phyloP scores from a whole-genome alignment of 257 asterid species.

The Ilex aquifolium region DNA sequence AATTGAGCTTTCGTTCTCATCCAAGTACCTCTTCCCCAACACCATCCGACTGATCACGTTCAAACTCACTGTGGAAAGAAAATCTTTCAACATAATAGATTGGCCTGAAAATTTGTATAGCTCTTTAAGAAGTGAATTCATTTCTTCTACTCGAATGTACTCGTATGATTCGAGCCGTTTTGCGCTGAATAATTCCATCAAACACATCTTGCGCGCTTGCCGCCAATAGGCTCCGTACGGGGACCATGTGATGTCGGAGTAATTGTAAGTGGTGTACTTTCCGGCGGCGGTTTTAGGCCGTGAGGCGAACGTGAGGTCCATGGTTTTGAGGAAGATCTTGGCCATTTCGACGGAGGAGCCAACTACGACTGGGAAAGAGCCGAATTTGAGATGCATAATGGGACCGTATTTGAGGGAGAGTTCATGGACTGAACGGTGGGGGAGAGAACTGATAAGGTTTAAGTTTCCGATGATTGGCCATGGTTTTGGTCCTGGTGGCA shows the following conservation, averaged over 20 bases:
- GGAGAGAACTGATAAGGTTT: slow-evolving; percentile 32
- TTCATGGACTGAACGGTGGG: slow-evolving; percentile 34
- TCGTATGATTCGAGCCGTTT: slow-evolving; percentile 33
- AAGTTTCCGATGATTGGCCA: slow-evolving; percentile 47
- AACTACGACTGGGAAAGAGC: slow-evolving; percentile 35
- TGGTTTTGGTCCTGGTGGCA: slow-evolving; percentile 45
- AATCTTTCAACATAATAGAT: slow-evolving; percentile 24
- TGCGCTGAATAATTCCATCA: slow-evolving; percentile 30
- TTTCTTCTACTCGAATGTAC: slow-evolving; percentile 27
- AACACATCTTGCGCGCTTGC: slow-evolving; percentile 40
- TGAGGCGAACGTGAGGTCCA: slow-evolving; percentile 32
- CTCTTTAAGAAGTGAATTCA: slow-evolving; percentile 19
- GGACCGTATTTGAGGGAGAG: slow-evolving; percentile 35
- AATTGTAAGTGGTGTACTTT: slow-evolving; percentile 35
- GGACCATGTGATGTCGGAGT: slow-evolving; percentile 44
- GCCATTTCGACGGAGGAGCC: slow-evolving; percentile 47
- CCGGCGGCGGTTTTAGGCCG: slow-evolving; percentile 47
- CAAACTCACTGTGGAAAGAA: slow-evolving; percentile 33
- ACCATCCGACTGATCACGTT: slow-evolving; percentile 46
- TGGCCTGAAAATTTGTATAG: slow-evolving; percentile 19
- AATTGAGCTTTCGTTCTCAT: slow-evolving; percentile 12
- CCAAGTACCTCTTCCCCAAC: slow-evolving; percentile 33
- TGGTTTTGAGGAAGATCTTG: slow-evolving; percentile 32
- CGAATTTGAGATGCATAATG: slow-evolving; percentile 34
- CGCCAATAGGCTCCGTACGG: slow-evolving; percentile 48